A percentile compares a stretch with the other conserved stretches of the same genome.
Conservation (phyloP, 2,329 filamentous ascomycete genomes). For the Macrophomina pseudophaseolina region DNA sequence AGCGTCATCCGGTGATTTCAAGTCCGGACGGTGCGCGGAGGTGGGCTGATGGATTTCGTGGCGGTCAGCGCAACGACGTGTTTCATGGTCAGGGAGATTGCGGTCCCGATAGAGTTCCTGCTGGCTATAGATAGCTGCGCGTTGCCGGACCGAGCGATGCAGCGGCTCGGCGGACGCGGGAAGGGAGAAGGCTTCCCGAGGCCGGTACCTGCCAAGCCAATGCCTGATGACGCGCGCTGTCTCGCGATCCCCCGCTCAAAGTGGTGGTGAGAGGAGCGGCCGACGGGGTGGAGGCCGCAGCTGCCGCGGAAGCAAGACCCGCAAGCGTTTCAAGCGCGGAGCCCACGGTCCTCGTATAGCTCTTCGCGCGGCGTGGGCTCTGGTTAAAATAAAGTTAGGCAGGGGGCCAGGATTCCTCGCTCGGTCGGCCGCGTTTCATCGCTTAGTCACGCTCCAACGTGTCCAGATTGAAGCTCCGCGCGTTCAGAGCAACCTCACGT, state of each 20-base stretch:
- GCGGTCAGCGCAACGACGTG: too few species aligned
- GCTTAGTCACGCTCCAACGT: slow-evolving; percentile 26
- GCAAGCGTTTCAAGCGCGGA: neutral
- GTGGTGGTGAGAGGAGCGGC: neutral
- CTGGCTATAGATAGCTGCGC: too few species aligned
- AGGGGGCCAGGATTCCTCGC: slow-evolving; percentile 18
- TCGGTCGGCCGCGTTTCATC: slow-evolving; percentile 17
- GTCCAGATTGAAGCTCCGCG: slow-evolving; percentile 25
- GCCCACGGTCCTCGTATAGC: neutral
- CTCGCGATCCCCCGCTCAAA: neutral
- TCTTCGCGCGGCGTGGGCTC: neutral
- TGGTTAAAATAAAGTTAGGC: slow-evolving; percentile 12
- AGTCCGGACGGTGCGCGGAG: too few species aligned
- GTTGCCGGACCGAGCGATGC: neutral
- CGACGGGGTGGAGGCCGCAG: neutral
- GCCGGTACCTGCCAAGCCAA: too few species aligned
- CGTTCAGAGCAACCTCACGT: neutral
- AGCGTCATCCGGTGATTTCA: too few species aligned
- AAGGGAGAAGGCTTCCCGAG: too few species aligned
- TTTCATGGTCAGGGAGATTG: too few species aligned
- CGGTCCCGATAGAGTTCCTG: too few species aligned
- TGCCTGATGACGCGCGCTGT: too few species aligned
- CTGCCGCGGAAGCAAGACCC: neutral
- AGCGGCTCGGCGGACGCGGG: neutral
- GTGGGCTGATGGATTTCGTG: too few species aligned